These are phyloP conservation scores for Rhexocercosporidium sp. DNA, from an alignment of 2,329 filamentous ascomycete species.

Conservation along the genomic window DNA sequence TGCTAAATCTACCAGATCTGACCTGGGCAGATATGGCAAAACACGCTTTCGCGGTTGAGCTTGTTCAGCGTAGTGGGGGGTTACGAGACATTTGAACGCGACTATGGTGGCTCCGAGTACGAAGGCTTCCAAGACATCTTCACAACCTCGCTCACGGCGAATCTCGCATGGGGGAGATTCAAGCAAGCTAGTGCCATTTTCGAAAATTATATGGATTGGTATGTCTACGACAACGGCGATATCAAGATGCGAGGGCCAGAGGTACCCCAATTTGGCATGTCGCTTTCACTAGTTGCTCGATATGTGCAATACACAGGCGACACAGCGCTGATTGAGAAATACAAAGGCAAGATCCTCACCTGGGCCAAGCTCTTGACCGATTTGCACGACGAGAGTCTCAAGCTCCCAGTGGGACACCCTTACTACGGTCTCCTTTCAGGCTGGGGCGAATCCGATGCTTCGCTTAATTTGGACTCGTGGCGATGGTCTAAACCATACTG, in stretches of 20 bases:
- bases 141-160: not conserved
- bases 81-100: not conserved
- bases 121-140: conserved; percentile 3
- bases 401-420: not conserved
- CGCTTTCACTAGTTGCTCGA: not conserved
- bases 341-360: not conserved
- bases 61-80: not conserved
- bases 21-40: conserved; percentile 1
- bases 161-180: not conserved
- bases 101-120: not conserved
- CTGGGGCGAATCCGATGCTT: not conserved
- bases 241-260: not conserved
- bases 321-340: not conserved
- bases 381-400: not conserved
- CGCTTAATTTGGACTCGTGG: not conserved
- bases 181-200: not conserved
- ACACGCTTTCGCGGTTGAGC: not conserved
- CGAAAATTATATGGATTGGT: not conserved
- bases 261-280: not conserved
- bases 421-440: not conserved
- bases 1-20: not conserved
- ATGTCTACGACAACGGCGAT: not conserved
- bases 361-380: not conserved
- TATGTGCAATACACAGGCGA: not conserved
- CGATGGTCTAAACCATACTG: not conserved